A percentile compares a stretch with the other conserved stretches of the same genome.
Conservation (phyloP, 2,329 filamentous ascomycete genomes). For the Fusarium sp. region DNA sequence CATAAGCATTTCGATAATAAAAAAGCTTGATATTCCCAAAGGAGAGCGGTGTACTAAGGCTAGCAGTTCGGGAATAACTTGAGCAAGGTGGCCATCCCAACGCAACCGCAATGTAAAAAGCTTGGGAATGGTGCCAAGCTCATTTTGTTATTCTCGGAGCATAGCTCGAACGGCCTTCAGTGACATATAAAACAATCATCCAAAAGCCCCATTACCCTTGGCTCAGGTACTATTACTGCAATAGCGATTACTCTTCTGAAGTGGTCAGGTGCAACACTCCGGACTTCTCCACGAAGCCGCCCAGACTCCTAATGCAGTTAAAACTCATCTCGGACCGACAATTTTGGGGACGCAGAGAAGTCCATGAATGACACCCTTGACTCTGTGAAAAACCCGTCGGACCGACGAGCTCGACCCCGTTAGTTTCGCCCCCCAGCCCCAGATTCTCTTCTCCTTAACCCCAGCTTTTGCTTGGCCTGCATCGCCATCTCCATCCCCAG, state of each 20-base stretch:
- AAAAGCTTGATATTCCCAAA: too few species aligned
- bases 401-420: conserved; percentile 11
- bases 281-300: background rate
- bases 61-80: background rate
- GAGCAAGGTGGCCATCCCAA: background rate
- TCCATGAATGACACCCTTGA: background rate
- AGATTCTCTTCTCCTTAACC: conserved; percentile 28
- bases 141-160: fast-evolving
- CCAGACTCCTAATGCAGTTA: background rate
- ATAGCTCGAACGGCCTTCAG: too few species aligned
- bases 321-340: conserved; percentile 2
- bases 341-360: fast-evolving
- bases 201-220: background rate
- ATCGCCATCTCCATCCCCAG: conserved; percentile 12
- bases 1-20: fast-evolving
- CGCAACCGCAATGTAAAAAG: fast-evolving
- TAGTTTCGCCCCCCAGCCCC: conserved; percentile 19
- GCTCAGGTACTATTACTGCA: background rate
- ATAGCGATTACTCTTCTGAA: too few species aligned
- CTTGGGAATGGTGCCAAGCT: fast-evolving
- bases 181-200: background rate
- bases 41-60: background rate
- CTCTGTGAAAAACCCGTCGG: conserved; percentile 3
- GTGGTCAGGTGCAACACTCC: background rate
- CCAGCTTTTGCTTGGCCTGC: conserved; percentile 26